Conservation (phyloP, 1,139 yeast species). For the Blastobotrys capitulatus region DNA sequence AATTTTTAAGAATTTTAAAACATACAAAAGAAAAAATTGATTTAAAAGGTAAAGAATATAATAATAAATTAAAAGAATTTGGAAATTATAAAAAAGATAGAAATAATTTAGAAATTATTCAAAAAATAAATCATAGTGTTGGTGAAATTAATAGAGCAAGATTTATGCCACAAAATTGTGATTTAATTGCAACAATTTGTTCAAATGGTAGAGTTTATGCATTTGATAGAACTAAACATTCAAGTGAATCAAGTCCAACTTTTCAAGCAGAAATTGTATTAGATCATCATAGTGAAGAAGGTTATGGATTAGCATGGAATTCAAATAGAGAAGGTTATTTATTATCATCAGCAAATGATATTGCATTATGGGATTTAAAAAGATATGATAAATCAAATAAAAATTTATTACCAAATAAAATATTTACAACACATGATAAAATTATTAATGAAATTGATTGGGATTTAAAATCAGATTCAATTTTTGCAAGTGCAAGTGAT, state of each 20-base stretch:
- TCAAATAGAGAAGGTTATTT: slow-evolving; percentile 38
- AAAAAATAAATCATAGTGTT: slow-evolving; percentile 40
- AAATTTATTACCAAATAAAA: slow-evolving; percentile 14
- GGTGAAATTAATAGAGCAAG: slow-evolving; percentile 80
- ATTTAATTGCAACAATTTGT: slow-evolving; percentile 69
- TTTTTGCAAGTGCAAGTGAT: slow-evolving; percentile 71
- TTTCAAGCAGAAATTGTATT: slow-evolving; percentile 38
- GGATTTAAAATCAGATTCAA: slow-evolving; percentile 41
- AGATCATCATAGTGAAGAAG: slow-evolving; percentile 62
- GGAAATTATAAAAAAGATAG: slow-evolving; percentile 3
- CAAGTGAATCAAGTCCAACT: slow-evolving; percentile 33
- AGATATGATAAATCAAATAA: slow-evolving; percentile 15
- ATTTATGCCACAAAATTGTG: slow-evolving; percentile 74
- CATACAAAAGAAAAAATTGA: no score
- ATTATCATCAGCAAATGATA: slow-evolving; percentile 59
- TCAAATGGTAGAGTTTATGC: slow-evolving; percentile 69
- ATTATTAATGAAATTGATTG: slow-evolving; percentile 41
- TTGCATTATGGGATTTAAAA: slow-evolving; percentile 67
- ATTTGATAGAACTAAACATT: slow-evolving; percentile 50
- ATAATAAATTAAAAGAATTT: no score
- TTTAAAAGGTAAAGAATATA: no score
- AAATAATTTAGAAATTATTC: slow-evolving; percentile 48
- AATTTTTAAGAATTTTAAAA: no score
- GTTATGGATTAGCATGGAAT: slow-evolving; percentile 71
- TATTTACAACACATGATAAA: slow-evolving; percentile 11